Evolutionary conservation across 164 flowering plant species (phyloP), one percentile per base, ranked within the genome.

Genomic region (Chimonanthus salicifolius): DNA sequence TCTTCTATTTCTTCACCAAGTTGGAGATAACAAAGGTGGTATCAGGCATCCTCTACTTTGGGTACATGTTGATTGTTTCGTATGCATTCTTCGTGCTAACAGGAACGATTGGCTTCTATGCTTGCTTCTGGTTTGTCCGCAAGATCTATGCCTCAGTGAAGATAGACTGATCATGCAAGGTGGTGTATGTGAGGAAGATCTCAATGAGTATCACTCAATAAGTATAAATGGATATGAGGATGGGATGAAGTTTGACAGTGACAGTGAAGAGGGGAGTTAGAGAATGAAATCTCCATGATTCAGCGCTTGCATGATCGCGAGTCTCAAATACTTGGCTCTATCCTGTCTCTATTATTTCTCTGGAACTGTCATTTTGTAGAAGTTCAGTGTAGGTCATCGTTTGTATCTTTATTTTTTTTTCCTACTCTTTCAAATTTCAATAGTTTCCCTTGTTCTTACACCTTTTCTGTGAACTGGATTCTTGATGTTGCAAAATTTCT

Each of bases 1-100:
- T 76, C 9, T 84, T 84, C 75, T 84, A 84, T 72, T 84, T 78
- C 83, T 82, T 84, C 82, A 78, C 84, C 15, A 82, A 82, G 79
- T 76, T 84, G 49, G 84, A 80, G 13, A 82, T 82, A 47, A 80
- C 85, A 16, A 82, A 82, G 81, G 75, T 79, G 11, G 83, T 82
- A 4, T 83, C 87, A 0, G 83, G 83, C 43, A 78, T 79, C 45
- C 71, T 84, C 49, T 84, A 82, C 76, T 84, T 84, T 58, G 85
- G 87, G 49, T 82, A 84, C 72, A 82, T 82, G 87, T 58, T 81
- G 67, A 79, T 84, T 20, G 85, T 78, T n/a, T 84, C 85, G 3
- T 84, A 78, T 64, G 82, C 83, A 1, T 84, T 84, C 72, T 82
- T 84, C 8, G 87, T 79, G 6, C 73, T 84, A 58, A 84, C 85